Base-by-base conservation (phyloP, 1,284 basidiomycete species). In the Trametes sp. region DNA sequence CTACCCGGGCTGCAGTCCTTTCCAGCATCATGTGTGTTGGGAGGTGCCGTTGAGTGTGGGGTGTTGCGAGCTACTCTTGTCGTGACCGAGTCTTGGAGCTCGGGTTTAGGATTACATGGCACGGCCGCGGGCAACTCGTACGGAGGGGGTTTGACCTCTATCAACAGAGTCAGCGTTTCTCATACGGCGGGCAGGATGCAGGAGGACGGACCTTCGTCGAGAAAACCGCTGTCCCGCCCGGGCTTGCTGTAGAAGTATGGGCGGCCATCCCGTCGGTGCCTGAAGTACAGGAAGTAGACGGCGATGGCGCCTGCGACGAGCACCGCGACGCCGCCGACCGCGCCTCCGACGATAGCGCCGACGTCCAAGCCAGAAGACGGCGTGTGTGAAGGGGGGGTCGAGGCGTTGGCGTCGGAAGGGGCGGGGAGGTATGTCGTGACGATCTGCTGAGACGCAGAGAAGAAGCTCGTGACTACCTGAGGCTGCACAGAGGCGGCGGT, bases 281-380 rank as follows among this genome's bases (percentile, higher is more conserved):
- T 48, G 54, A 67, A 57, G 48, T 59, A 65, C n/a, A 65, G 19
- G 53, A 65, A 52, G 42, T 59, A 67, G 14, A 65, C 42, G 7
- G 66, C 63, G 9, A 65, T 33, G 23, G 28, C 29, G 10, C 50
- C 46, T 1, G 36, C 58, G 3, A 64, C 38, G 19, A 67, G 29
- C 11, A 67, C 33, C 2, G 61, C 66, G 5, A 67, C 29, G 14
- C 66, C 66, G 9, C 66, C 66, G 13, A 67, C 36, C 9, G 65
- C 66, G n/a, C 66, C 66, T 21, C 66, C 66, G 10, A 67, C 61
- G 45, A 67, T 67, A 5, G 63, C 51, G 6, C 66, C 66, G 2
- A 67, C 63, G 11, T 58, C 61, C 1, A 45, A 21, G 4, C 57
- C 35, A 1, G 57, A 59, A 10, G 53, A 57, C 1, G 2, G 54